Evolutionary conservation across 495 filamentous ascomycete genomes (phyloP), one percentile per base, ranked within the genome.

Genomic region (Xanthoparmelia taractica): DNA sequence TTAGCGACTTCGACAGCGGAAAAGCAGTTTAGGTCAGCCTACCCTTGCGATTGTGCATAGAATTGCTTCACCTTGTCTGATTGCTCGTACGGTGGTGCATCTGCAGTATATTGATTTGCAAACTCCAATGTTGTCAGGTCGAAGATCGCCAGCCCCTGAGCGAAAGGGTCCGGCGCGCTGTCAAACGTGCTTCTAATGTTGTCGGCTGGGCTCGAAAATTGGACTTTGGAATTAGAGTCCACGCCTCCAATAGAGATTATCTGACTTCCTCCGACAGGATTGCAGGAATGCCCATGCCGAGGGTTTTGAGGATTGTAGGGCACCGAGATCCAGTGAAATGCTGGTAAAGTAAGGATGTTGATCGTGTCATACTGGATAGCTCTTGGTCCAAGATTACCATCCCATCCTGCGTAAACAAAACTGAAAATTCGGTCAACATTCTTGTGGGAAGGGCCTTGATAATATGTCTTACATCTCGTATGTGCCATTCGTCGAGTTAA

Each of bases 261-360:
- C 34, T 70, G 63, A 18, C 68, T 64, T 0, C 62, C 61, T 8
- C 63, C 66, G 0, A 68, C 66, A 3, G 34, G n/a, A 15, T 67
- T 48, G 18, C 66, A 68, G 11, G 54, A 58, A 20, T 63, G 45
- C 18, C 18, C 48, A 2, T 43, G 2, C 4, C 61, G 52, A 23
- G 63, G 56, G 29, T 47, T 48, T 20, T 48, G 2, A 12, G 66
- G 55, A 18, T 11, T 18, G 27, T 65, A 63, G 13, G 69, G 47
- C 4, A 70, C 67, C 45, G 67, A 66, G 40, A 74, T 71, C 71
- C 78, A 80, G 33, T 71, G 64, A 37, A 80, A 80, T 15, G 75
- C 77, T 2, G 78, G 78, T 5, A 80, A 61, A 47, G 73, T 75
- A n/a, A 80, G 70, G n/a, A 81, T 66, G 17, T 23, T 65, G 27